Conservation (phyloP, 305 asterid species). For the Fraxinus paxiana region DNA sequence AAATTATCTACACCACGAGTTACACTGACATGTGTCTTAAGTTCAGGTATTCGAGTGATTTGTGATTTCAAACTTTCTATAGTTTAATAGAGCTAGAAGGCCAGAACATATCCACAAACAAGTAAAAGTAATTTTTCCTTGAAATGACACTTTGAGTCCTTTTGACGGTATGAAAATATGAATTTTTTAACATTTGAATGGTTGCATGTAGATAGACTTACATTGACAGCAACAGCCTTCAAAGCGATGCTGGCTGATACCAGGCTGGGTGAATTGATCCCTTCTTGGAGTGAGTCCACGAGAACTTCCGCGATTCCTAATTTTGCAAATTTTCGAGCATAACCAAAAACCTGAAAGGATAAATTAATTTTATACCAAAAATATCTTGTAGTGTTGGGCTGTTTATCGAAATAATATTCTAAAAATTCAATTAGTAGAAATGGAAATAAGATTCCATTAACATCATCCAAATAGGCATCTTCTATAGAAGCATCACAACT, state of each 20-base stretch:
- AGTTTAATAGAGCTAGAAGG: slow-evolving; percentile 12
- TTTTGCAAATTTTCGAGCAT: slow-evolving; percentile 82
- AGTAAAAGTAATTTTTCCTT: background rate
- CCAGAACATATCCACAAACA: background rate
- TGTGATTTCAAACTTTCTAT: background rate
- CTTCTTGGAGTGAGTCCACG: slow-evolving; percentile 71
- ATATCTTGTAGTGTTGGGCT: background rate
- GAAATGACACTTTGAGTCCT: slow-evolving; percentile 3
- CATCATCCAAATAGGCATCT: background rate
- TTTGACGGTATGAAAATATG: slow-evolving; percentile 4
- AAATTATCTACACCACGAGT: background rate
- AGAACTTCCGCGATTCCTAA: slow-evolving; percentile 68
- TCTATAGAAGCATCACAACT: background rate
- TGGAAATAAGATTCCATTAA: background rate
- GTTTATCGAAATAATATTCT: background rate
- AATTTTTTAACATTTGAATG: slow-evolving; percentile 13
- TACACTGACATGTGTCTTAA: background rate
- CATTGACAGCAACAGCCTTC: slow-evolving; percentile 85
- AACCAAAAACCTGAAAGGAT: slow-evolving; percentile 74
- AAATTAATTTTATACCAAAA: slow-evolving; percentile 3
- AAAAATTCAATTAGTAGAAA: background rate
- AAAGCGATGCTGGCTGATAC: slow-evolving; percentile 75
- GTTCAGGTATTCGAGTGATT: background rate
- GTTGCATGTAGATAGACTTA: slow-evolving; percentile 37
- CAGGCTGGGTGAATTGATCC: slow-evolving; percentile 53